Conservation (phyloP, 2,329 filamentous ascomycete genomes). For the Ophiocordyceps camponoti-leonardi region DNA sequence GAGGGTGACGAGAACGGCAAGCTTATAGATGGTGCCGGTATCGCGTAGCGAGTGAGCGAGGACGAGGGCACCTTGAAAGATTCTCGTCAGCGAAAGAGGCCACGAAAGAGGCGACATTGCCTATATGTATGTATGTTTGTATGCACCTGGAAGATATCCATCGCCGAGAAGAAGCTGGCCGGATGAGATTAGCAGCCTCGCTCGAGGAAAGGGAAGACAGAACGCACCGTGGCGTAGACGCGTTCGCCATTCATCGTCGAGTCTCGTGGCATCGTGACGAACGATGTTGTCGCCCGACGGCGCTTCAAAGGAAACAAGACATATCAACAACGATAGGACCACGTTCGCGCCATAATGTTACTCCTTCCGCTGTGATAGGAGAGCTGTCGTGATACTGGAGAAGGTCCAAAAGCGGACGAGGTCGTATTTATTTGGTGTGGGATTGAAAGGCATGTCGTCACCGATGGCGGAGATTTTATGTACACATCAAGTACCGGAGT, state of each 20-base stretch:
- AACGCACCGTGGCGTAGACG: constrained; percentile 39
- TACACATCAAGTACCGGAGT: background rate
- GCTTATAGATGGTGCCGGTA: constrained; percentile 69
- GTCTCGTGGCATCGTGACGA: background rate
- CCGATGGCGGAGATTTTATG: background rate
- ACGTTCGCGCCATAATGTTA: background rate
- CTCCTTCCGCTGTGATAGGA: background rate
- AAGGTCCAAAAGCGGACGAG: background rate
- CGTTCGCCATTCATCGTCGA: constrained; percentile 20
- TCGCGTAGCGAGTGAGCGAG: constrained; percentile 90
- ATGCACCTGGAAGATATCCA: constrained; percentile 77
- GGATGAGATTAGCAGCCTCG: constrained; percentile 1
- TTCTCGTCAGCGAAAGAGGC: background rate
- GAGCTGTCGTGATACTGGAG: background rate
- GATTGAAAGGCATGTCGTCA: background rate
- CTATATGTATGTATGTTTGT: background rate
- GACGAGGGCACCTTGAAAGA: constrained; percentile 62
- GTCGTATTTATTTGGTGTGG: background rate
- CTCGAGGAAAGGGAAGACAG: background rate
- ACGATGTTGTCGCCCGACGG: background rate
- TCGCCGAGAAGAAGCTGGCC: constrained; percentile 89
- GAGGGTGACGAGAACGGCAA: constrained; percentile 68
- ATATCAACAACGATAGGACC: background rate
- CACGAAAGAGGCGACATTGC: background rate
- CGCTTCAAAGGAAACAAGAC: background rate